Conservation (phyloP, 2,329 filamentous ascomycete species). For the Ophiostoma australiae region DNA sequence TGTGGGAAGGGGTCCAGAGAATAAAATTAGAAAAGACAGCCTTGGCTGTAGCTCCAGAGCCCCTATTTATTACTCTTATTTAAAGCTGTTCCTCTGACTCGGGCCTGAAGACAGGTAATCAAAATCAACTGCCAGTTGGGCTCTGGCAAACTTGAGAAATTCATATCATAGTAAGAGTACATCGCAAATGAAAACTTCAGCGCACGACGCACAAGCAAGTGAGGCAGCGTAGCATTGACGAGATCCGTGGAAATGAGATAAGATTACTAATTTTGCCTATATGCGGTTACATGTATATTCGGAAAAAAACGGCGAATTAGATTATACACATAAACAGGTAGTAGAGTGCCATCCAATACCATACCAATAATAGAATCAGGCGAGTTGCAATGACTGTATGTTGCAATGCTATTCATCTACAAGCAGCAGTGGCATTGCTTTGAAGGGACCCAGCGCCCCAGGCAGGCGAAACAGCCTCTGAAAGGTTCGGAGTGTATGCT, state of each 20-base stretch:
- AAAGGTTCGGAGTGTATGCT: neutral
- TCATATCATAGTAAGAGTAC: neutral
- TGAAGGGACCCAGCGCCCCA: neutral
- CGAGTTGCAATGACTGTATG: neutral
- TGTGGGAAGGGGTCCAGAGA: neutral
- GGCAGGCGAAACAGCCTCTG: neutral
- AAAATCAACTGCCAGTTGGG: neutral
- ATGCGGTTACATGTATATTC: neutral
- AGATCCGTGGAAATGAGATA: neutral
- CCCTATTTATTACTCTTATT: constrained; percentile 1
- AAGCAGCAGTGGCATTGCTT: neutral
- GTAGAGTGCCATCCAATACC: neutral
- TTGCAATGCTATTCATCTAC: neutral
- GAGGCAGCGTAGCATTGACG: constrained; percentile 2
- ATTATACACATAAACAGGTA: neutral
- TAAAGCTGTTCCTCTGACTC: neutral
- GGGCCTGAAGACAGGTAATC: neutral
- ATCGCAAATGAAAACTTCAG: neutral
- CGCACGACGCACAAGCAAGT: neutral
- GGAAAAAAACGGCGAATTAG: neutral
- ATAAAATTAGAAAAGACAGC: neutral
- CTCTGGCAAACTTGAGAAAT: neutral
- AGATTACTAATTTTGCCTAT: neutral
- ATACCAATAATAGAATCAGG: neutral
- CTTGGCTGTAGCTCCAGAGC: neutral